phyloP scores from a whole-genome alignment of 2,329 filamentous ascomycete genomes.

The Exophiala oligosperma region DNA sequence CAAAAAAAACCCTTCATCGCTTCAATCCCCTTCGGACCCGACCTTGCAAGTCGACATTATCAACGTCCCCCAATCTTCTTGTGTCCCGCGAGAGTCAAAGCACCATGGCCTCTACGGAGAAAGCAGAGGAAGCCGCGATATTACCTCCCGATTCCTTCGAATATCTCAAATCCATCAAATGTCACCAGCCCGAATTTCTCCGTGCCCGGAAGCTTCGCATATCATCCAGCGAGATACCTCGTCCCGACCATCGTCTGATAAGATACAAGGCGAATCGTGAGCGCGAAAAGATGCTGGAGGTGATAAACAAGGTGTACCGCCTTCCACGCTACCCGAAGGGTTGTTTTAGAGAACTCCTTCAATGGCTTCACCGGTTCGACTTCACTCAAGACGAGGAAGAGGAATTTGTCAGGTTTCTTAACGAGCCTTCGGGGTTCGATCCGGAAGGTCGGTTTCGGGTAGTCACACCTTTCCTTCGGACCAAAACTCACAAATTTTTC shows the following conservation, averaged over 20 bases:
- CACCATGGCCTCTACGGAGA: constrained; percentile 4
- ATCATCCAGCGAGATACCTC: not conserved
- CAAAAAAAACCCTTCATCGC: constrained; percentile 1
- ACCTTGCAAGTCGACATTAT: constrained; percentile 2
- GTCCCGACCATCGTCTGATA: constrained; percentile 2
- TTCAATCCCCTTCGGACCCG: constrained; percentile 3
- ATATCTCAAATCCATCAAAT: constrained; percentile 8
- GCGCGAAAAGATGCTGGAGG: not conserved
- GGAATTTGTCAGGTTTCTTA: not conserved
- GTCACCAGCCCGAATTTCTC: constrained; percentile 1
- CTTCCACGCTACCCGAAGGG: not conserved
- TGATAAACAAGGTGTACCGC: not conserved
- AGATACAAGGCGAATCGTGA: not conserved
- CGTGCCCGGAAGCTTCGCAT: not conserved
- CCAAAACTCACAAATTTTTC: not conserved
- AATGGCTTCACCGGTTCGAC: constrained; percentile 9
- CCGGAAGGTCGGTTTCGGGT: not conserved
- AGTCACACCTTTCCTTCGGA: not conserved
- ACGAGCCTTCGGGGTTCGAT: not conserved
- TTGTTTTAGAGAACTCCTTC: constrained; percentile 6
- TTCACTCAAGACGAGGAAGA: constrained; percentile 4
- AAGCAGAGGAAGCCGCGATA: constrained; percentile 1
- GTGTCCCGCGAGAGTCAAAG: constrained; percentile 6
- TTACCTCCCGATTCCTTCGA: constrained; percentile 7
- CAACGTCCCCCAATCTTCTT: constrained; percentile 5